Conservation (phyloP, 2,329 filamentous ascomycete species). For the Aspergillus fumigatus region DNA sequence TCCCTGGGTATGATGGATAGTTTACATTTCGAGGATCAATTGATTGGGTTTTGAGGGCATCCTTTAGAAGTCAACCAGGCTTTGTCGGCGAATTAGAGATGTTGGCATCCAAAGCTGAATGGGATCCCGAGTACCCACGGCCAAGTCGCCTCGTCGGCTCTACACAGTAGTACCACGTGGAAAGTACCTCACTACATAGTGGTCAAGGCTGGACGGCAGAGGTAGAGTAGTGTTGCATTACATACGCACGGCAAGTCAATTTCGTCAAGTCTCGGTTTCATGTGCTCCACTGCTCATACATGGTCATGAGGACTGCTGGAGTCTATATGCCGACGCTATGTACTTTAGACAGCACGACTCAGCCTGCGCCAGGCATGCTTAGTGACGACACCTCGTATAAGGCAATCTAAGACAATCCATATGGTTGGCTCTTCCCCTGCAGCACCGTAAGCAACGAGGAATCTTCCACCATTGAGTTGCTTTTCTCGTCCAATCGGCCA, state of each 20-base stretch:
- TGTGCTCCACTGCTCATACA: background rate
- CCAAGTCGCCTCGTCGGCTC: background rate
- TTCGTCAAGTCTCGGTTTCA: background rate
- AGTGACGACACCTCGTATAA: background rate
- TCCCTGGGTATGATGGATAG: constrained; percentile 1
- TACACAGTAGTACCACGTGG: background rate
- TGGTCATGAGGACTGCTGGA: background rate
- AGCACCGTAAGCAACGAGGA: background rate
- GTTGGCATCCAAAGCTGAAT: background rate
- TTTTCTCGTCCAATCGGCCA: background rate
- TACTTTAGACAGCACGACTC: background rate
- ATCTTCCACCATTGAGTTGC: background rate
- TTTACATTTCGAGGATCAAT: background rate
- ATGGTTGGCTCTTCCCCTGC: background rate
- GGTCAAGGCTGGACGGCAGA: background rate
- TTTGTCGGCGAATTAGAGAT: background rate
- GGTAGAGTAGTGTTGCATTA: background rate
- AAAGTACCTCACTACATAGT: background rate
- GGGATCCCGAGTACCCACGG: background rate
- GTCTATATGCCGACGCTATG: background rate
- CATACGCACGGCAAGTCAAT: background rate
- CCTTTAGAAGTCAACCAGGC: background rate
- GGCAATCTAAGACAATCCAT: background rate
- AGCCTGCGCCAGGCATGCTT: background rate
- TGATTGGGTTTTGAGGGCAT: background rate